These are phyloP conservation scores for Chrysoporthe cubensis DNA, from an alignment of 2,329 filamentous ascomycete genomes.

Conservation along the genomic window DNA sequence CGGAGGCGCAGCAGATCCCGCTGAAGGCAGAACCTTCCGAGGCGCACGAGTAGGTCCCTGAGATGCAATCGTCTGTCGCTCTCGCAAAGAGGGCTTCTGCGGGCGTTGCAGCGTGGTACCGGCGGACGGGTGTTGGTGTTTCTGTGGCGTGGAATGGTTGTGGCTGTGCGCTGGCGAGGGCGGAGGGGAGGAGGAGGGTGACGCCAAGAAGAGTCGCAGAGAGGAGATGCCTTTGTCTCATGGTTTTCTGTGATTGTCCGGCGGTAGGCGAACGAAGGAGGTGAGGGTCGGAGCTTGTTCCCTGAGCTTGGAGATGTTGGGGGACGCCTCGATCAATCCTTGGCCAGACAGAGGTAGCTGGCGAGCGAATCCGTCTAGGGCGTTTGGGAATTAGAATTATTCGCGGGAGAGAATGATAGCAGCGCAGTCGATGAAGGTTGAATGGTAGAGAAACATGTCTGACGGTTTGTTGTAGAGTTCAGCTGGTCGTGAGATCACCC, in stretches of 20 bases:
- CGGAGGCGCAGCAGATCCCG: conserved; percentile 55
- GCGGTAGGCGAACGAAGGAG: neutral
- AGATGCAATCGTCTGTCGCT: conserved; percentile 45
- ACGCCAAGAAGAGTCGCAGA: conserved; percentile 12
- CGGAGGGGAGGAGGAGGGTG: conserved; percentile 27
- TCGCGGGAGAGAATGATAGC: neutral
- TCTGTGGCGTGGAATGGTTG: conserved; percentile 38
- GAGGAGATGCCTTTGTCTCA: conserved; percentile 22
- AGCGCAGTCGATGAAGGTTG: neutral
- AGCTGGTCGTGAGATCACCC: conserved; percentile 27
- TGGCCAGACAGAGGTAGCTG: neutral
- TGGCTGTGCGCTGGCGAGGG: conserved; percentile 32
- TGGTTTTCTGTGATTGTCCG: conserved; percentile 15
- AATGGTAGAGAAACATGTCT: neutral
- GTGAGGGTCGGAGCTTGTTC: neutral
- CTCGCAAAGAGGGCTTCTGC: conserved; percentile 29
- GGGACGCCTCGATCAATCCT: neutral
- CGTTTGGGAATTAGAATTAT: neutral
- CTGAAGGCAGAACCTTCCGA: conserved; percentile 50
- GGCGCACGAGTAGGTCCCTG: conserved; percentile 55
- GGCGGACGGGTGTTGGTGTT: conserved; percentile 31
- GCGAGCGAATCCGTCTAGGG: neutral
- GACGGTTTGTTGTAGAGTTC: neutral
- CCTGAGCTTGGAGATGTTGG: neutral
- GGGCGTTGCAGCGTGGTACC: conserved; percentile 29